A percentile compares a stretch with the other conserved stretches of the same genome.
Evolutionary conservation across 2,329 filamentous ascomycete genomes (phyloP).

Genomic region (Coniella vitis): DNA sequence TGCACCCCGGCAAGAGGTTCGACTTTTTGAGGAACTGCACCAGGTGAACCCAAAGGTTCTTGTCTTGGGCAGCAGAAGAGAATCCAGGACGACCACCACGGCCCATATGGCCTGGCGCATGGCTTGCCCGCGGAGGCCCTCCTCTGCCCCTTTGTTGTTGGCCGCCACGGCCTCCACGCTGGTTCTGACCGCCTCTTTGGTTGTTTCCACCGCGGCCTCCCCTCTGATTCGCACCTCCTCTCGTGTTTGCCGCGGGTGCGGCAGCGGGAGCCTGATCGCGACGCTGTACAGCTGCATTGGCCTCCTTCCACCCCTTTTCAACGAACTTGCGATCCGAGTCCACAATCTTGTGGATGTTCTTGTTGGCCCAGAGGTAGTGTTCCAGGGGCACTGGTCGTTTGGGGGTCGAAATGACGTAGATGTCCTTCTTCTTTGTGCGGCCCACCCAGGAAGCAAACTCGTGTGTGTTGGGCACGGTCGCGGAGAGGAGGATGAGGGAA

Average conservation of each 20-base stretch:
- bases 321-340: conserved; percentile 87
- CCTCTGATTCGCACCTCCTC: conserved; percentile 43
- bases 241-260: conserved; percentile 29
- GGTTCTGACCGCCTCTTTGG: conserved; percentile 40
- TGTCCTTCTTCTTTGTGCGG: conserved; percentile 95
- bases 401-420: conserved; percentile 96
- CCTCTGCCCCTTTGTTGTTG: conserved; percentile 51
- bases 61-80: conserved; percentile 87
- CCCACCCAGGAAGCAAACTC: conserved; percentile 99
- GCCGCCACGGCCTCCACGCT: conserved; percentile 41
- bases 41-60: conserved; percentile 92
- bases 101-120: conserved; percentile 77
- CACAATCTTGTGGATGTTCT: conserved; percentile 90
- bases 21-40: conserved; percentile 87
- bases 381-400: conserved; percentile 93
- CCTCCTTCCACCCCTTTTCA: conserved; percentile 91
- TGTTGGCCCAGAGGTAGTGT: conserved; percentile 93
- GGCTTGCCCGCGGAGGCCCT: conserved; percentile 52
- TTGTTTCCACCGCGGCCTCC: conserved; percentile 42
- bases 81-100: conserved; percentile 77
- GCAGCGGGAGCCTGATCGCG: conserved; percentile 66
- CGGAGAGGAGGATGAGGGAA: conserved; percentile 87
- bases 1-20: conserved; percentile 81
- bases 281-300: conserved; percentile 73
- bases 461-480: conserved; percentile 93